phyloP scores from a whole-genome alignment of 345 rosid genomes.

The Microcos paniculata region DNA sequence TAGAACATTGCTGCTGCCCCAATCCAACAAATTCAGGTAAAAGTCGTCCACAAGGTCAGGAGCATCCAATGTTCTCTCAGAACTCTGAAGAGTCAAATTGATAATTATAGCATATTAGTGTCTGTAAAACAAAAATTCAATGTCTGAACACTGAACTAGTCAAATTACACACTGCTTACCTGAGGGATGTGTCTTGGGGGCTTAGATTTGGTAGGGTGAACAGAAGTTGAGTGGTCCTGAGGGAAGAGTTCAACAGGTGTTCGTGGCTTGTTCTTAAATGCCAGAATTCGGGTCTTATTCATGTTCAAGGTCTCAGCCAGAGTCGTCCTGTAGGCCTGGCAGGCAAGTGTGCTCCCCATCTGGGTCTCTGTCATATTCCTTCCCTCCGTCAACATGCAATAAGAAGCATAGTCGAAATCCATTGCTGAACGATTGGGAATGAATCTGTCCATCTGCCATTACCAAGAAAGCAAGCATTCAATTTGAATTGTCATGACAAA shows the following conservation, averaged over 20 bases:
- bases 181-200: conserved; percentile 43
- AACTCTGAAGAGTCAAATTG: too few relatives aligned
- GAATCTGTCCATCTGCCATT: conserved; percentile 61
- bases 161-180: conserved; percentile 20
- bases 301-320: conserved; percentile 62
- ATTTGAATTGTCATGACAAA: not conserved
- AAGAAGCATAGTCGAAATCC: conserved; percentile 68
- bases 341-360: conserved; percentile 45
- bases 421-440: conserved; percentile 77
- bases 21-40: conserved; percentile 47
- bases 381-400: conserved; percentile 55
- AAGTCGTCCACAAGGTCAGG: too few relatives aligned
- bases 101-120: not conserved
- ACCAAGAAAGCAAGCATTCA: not conserved
- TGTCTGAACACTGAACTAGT: not conserved
- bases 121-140: not conserved
- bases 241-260: conserved; percentile 24
- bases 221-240: not conserved
- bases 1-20: conserved; percentile 50
- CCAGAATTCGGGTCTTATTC: conserved; percentile 63
- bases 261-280: conserved; percentile 71
- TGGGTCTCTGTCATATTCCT: conserved; percentile 44
- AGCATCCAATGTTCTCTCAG: too few relatives aligned
- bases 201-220: conserved; percentile 29
- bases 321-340: conserved; percentile 59